A percentile compares a stretch with the other conserved stretches of the same genome.
These are phyloP conservation scores for Malus sylvestris DNA, from an alignment of 306 rosid genomes.

Conservation along the genomic window DNA sequence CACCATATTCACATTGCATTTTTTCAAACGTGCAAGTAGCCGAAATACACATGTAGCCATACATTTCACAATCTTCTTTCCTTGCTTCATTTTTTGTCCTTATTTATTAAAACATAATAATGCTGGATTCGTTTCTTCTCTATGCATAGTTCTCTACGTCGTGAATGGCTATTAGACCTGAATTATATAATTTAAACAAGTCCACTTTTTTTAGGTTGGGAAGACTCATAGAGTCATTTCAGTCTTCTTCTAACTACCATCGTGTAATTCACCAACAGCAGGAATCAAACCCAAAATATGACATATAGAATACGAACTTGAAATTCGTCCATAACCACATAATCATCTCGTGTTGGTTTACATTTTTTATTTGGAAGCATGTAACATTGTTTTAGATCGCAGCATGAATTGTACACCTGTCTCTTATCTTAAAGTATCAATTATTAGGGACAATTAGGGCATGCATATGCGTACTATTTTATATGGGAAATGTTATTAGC, in stretches of 20 bases:
- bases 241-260: no score
- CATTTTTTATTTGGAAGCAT: background rate
- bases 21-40: background rate
- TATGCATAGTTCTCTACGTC: background rate
- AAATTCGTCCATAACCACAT: no score
- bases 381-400: background rate
- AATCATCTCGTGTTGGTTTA: no score
- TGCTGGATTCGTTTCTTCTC: background rate
- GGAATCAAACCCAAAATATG: no score
- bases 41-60: background rate
- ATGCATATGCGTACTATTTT: no score
- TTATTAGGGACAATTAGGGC: background rate
- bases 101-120: background rate
- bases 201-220: rapidly evolving
- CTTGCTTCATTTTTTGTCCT: background rate
- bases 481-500: no score
- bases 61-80: background rate
- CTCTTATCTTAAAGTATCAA: no score
- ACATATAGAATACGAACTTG: no score
- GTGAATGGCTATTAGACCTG: background rate
- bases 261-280: no score
- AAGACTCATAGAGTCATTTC: no score
- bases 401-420: no score
- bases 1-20: background rate
- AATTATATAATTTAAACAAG: no score